phyloP scores from a whole-genome alignment of 2,329 filamentous ascomycete species.

The Sphaerulina vaccinii region DNA sequence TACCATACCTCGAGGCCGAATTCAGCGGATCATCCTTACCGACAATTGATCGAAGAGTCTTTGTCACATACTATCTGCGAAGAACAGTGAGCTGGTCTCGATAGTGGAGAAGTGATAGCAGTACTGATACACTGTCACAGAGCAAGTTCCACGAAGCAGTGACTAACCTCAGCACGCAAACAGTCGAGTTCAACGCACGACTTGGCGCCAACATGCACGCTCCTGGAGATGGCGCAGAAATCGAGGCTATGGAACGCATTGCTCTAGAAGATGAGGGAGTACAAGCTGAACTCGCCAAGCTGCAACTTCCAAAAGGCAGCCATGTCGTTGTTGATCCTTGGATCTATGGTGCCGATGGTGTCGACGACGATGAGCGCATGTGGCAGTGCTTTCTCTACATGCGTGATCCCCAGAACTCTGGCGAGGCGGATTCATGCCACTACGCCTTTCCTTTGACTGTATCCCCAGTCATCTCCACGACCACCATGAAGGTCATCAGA shows the following conservation, averaged over 20 bases:
- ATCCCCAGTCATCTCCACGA: constrained; percentile 64
- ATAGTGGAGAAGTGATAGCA: not conserved
- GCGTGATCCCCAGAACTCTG: constrained; percentile 59
- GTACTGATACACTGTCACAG: constrained; percentile 35
- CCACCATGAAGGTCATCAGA: constrained; percentile 61
- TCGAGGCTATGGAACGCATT: constrained; percentile 57
- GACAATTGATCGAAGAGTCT: constrained; percentile 52
- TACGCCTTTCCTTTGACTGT: constrained; percentile 68
- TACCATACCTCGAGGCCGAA: constrained; percentile 37
- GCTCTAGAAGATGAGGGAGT: constrained; percentile 58
- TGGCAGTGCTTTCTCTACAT: constrained; percentile 66
- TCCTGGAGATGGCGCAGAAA: constrained; percentile 59
- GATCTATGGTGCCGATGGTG: constrained; percentile 64
- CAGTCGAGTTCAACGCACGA: constrained; percentile 58
- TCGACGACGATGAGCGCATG: constrained; percentile 42
- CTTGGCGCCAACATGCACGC: constrained; percentile 59
- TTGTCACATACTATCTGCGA: constrained; percentile 55
- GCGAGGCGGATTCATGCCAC: constrained; percentile 63
- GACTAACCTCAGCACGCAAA: constrained; percentile 53
- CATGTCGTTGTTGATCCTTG: constrained; percentile 62
- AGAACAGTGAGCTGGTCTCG: constrained; percentile 52
- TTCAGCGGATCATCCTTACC: constrained; percentile 37
- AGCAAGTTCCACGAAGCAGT: constrained; percentile 63
- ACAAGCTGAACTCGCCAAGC: constrained; percentile 58
- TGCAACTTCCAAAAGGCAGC: constrained; percentile 58